A percentile compares a stretch with the other conserved stretches of the same genome.
Evolutionary conservation across 148 eudicot species (phyloP).

Genomic region (Silene conica): DNA sequence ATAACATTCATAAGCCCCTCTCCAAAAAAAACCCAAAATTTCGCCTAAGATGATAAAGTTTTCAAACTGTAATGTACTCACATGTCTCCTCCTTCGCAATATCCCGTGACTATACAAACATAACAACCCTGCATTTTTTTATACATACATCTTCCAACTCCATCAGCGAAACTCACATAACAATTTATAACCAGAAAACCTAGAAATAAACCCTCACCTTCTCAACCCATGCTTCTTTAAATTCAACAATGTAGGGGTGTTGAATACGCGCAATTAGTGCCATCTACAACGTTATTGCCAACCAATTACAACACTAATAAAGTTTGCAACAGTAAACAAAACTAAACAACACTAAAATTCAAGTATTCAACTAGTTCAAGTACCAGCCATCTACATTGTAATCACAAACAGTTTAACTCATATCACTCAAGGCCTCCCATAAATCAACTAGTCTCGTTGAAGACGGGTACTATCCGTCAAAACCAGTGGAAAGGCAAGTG

Average conservation of each 20-base stretch:
- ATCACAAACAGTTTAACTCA: too few relatives aligned
- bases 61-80: slow-evolving; percentile 43
- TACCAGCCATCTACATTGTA: too few relatives aligned
- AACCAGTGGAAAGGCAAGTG: too few relatives aligned
- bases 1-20: slow-evolving; percentile 4
- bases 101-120: slow-evolving; percentile 97
- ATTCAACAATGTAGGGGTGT: slow-evolving; percentile 93
- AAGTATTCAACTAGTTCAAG: too few relatives aligned
- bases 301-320: background rate
- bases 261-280: slow-evolving; percentile 89
- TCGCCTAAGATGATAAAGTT: background rate
- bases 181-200: background rate
- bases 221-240: slow-evolving; percentile 98
- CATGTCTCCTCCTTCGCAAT: slow-evolving; percentile 99
- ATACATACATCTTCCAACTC: slow-evolving; percentile 13
- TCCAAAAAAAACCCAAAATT: background rate
- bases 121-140: slow-evolving; percentile 74
- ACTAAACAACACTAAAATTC: background rate
- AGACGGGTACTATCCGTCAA: too few relatives aligned
- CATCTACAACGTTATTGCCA: slow-evolving; percentile 49
- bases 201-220: slow-evolving; percentile 47
- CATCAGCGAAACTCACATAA: background rate
- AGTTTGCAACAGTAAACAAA: background rate
- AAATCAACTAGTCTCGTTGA: too few relatives aligned
- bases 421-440: too few relatives aligned